Percentiles rank a stretch among this genome's conserved stretches.
Conservation (phyloP, 169 alveolate genomes). For the Cryptosporidium muris region DNA sequence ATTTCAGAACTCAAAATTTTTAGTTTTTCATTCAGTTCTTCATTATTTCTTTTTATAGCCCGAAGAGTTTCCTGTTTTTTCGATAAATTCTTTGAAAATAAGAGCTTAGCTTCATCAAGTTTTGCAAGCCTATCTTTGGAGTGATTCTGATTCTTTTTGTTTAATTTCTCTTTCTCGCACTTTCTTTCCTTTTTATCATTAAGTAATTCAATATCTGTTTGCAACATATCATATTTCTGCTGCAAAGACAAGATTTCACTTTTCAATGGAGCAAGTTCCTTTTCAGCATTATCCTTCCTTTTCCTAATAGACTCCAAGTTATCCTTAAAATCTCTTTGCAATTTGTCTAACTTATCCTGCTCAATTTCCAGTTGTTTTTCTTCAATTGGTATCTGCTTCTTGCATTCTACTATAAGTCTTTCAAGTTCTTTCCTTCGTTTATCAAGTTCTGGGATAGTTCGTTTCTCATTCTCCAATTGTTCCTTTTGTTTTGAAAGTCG, state of each 20-base stretch:
- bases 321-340: constrained; percentile 37
- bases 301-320: constrained; percentile 38
- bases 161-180: constrained; percentile 75
- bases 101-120: constrained; percentile 77
- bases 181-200: constrained; percentile 73
- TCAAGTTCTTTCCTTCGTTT: constrained; percentile 15
- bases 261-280: constrained; percentile 46
- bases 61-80: constrained; percentile 79
- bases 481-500: constrained; percentile 72
- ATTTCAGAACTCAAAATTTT: neutral
- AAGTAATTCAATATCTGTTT: constrained; percentile 71
- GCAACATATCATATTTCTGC: constrained; percentile 32
- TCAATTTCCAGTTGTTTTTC: constrained; percentile 39
- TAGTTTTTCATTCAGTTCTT: constrained; percentile 66
- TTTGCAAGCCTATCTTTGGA: constrained; percentile 75
- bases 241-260: constrained; percentile 16
- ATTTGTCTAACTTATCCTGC: constrained; percentile 47
- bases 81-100: constrained; percentile 74
- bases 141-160: constrained; percentile 69
- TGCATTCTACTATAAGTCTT: constrained; percentile 2
- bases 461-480: constrained; percentile 4
- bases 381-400: constrained; percentile 31
- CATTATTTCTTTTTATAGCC: constrained; percentile 75
- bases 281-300: constrained; percentile 57
- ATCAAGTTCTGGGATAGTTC: constrained; percentile 50